phyloP scores from a whole-genome alignment of 352 stramenopile species.

The Discostella stelligera region DNA sequence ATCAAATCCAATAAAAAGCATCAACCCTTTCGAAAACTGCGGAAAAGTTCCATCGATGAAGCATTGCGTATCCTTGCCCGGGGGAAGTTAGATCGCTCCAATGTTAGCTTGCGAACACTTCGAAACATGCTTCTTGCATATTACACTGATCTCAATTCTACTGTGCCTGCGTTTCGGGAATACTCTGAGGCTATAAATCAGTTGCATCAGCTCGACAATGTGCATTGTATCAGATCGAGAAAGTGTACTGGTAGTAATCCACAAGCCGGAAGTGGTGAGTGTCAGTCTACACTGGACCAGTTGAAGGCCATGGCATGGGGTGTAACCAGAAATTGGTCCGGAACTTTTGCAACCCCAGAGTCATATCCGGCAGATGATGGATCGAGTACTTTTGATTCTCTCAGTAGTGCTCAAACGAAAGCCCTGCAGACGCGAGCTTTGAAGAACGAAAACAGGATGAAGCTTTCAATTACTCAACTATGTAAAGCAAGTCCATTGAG shows the following conservation, averaged over 20 bases:
- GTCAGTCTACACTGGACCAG: constrained; percentile 27
- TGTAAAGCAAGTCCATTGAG: constrained; percentile 59
- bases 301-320: constrained; percentile 29
- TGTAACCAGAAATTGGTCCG: neutral
- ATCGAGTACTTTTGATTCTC: constrained; percentile 18
- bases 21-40: constrained; percentile 68
- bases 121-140: constrained; percentile 64
- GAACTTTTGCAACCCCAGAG: constrained; percentile 10
- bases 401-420: constrained; percentile 44
- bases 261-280: constrained; percentile 18
- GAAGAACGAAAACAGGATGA: constrained; percentile 63
- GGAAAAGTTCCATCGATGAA: constrained; percentile 69
- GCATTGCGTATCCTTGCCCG: constrained; percentile 57
- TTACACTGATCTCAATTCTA: constrained; percentile 73
- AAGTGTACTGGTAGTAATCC: constrained; percentile 6
- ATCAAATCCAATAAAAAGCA: constrained; percentile 60
- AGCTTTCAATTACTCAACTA: constrained; percentile 59
- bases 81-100: constrained; percentile 64
- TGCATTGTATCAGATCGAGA: constrained; percentile 12
- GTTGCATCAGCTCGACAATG: constrained; percentile 35
- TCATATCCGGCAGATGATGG: constrained; percentile 34
- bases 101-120: constrained; percentile 48
- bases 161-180: constrained; percentile 62
- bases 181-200: constrained; percentile 53
- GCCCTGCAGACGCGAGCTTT: constrained; percentile 48